Evolutionary conservation across 129 eudicot genomes (phyloP), one percentile per base, ranked within the genome.

Genomic region (Mikania micrantha): DNA sequence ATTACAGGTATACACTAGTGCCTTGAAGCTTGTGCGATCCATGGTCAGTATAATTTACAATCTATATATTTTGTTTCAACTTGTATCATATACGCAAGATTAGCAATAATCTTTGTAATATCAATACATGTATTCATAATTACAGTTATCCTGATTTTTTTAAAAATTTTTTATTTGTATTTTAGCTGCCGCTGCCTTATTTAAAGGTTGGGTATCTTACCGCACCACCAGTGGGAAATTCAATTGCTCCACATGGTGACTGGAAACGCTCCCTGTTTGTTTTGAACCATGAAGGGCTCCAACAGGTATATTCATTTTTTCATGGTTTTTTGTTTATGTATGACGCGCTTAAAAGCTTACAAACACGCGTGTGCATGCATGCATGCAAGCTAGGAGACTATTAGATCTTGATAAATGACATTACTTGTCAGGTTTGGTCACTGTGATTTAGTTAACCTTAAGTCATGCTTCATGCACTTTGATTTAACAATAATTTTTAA

Each of bases 171-270:
- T 27, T 54, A 31, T 9, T 79, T 25, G 59, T 84, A 20, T 74
- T 59, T 20, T 95, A 92, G 98, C 85, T 92, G 64, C 98, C 98
- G 70, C 82, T 92, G 69, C 98, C 98, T 41, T 85, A 81, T 70
- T 73, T 92, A n/a, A 92, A 92, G 81, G 85, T 92, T 49, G 98
- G 96, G 68, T 92, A 88, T 79, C 85, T 92, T 31, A 92, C 88
- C 7, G 95, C 96, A 70, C 98, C 98, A 47, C 96, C 98, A 58
- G 85, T 69, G 2, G 91, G 98, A 45, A 79, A 79, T 61, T 77
- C 86, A 57, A 68, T 88, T 60, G 95, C 95, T 4, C 95, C 98
- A 61, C 98, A 88, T 68, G 68, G 87, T 77, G 98, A 92, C 49
- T 92, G 98, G 98, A 57, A 86, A 72, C 79, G 85, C 11, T 77